Evolutionary conservation across 768 basidiomycete genomes (phyloP), one percentile per base, ranked within the genome.

Genomic region (Paxillus involutus): DNA sequence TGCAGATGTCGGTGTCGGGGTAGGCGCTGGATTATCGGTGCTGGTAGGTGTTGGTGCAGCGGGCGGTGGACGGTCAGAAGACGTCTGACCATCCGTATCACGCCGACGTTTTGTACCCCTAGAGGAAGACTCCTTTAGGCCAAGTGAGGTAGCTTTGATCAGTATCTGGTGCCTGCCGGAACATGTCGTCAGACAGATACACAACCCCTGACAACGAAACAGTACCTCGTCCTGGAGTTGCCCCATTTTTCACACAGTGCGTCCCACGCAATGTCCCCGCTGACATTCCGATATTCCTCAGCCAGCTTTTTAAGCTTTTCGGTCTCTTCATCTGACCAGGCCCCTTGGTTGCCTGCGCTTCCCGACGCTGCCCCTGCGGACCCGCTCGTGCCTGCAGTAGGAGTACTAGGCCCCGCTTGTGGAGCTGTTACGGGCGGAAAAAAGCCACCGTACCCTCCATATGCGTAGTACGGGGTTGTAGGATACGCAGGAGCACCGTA

Each of bases 251-350:
- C 75, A 47, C 85, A 82, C 21, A 92, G 79, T 74, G 84, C 82
- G 67, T 91, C 90, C 90, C 90, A 93, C 47, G 88, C 86, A 39
- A 87, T 84, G 49, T 77, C 75, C 5, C 76, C 65, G 14, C 63
- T 75, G 30, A 67, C 68, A 47, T 74, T 68, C 52, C 80, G 80
- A 63, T 84, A 84, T 49, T 89, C 82, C 57, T 91, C 90, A 0
- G 86, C 84, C 19, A 92, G 64, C 49, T 77, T 81, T 67, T 78
- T 85, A 54, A 93, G 64, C 39, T 81, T 77, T 57, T 88, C 86
- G 0, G 80, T 81, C 64, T 93, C 91, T 54, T 87, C 88, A 7
- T 89, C 86, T 3, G 86, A 81, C 91, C 90, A 92, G 7, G 86
- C 77, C 0, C 88, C 89, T 47, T 86, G 84, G 50, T 83, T 84